Base-by-base conservation (phyloP, 345 rosid species). In the Aquilaria malaccensis region DNA sequence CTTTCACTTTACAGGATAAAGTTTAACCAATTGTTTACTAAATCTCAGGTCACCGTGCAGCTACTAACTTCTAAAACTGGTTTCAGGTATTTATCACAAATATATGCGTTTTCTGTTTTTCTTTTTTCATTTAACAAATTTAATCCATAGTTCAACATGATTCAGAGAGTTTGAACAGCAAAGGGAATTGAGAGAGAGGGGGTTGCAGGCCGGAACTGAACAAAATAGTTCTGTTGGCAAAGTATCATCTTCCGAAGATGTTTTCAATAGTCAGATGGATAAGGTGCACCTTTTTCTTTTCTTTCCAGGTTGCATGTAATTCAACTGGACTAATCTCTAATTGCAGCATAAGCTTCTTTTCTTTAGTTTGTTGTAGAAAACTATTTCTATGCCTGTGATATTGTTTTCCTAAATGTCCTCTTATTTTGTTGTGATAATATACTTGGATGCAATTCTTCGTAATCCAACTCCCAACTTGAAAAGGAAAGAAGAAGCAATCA, bases 1-100 rank as follows among this genome's bases (percentile, higher is more conserved):
- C 43, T 56, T 29, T 52, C 2, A 7, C 65, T 11, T 15, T 7
- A 52, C 57, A 51, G 31, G 30, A 55, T 63, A 33, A 56, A 57
- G 37, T 59, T 68, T 63, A 56, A 70, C 12, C 30, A 50, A 22
- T 63, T 65, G 59, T 50, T 3, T 61, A 41, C 58, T 60, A 41
- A 32, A 56, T 72, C 59, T 33, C 88, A 94, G 99, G 95, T 87
- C 56, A 88, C 96, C 7, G 77, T 84, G 67, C 99, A 94, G 79
- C 86, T 94, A 76, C 85, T 94, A 64, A 94, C 97, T 45, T 87
- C 97, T 14, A 94, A 89, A 82, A 94, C 99, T 57, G 99, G 99
- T 58, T 94, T 94, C 81, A 84, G 94, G 94, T 87, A 81, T 53
- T 64, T 56, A 49, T 65, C 53, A 43, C 47, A 33, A 70, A 54